Conservation (phyloP, 768 basidiomycete genomes). For the Tulasnella sp. region DNA sequence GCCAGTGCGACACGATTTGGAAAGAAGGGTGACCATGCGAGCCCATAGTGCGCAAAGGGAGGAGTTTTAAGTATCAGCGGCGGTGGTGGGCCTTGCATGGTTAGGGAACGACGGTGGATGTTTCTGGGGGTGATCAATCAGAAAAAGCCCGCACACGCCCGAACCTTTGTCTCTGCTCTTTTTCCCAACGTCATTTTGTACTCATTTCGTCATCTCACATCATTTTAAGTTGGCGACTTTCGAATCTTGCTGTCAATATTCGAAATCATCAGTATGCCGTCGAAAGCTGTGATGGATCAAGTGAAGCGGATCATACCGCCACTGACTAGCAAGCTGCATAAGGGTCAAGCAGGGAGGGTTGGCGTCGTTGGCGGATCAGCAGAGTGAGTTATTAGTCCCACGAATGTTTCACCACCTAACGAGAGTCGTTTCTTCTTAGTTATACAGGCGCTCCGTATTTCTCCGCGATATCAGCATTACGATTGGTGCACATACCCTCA, state of each 20-base stretch:
- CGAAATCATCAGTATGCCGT: conserved; percentile 16
- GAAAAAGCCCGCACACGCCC: too few species aligned
- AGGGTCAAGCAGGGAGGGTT: conserved; percentile 90
- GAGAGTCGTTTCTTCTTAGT: conserved; percentile 34
- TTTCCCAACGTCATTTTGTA: background rate
- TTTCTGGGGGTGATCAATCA: too few species aligned
- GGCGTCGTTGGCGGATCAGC: conserved; percentile 89
- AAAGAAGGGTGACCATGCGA: conserved; percentile 83
- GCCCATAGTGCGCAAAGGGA: conserved; percentile 71
- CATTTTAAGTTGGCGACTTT: background rate
- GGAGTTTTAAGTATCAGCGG: conserved; percentile 46
- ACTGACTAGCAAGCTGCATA: conserved; percentile 77
- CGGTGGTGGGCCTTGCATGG: conserved; percentile 5
- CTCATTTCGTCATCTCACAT: background rate
- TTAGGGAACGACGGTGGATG: too few species aligned
- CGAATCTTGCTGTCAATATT: background rate
- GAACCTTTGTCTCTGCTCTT: too few species aligned
- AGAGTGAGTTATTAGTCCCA: conserved; percentile 65
- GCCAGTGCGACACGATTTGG: conserved; percentile 63
- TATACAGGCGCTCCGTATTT: conserved; percentile 98
- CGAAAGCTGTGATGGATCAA: conserved; percentile 53
- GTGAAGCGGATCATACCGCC: conserved; percentile 83
- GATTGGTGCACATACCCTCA: conserved; percentile 44
- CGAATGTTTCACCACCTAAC: too few species aligned
- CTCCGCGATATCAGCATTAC: conserved; percentile 80